Conservation (phyloP, 768 basidiomycete species). For the Pholiota microspora region DNA sequence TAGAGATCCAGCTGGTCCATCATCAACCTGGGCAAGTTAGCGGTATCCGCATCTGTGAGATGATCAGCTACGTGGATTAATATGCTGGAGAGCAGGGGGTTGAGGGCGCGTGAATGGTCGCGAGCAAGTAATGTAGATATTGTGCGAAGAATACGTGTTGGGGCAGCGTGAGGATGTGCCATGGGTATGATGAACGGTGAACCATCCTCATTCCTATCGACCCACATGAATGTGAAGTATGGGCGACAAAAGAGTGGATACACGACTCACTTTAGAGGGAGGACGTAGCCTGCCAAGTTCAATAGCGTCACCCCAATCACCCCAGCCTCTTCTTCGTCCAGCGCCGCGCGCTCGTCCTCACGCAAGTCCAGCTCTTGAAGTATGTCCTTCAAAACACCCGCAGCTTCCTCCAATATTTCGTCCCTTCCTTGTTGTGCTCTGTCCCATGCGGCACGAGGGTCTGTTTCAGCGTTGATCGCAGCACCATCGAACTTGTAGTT, state of each 20-base stretch:
- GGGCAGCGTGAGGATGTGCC: slow-evolving; percentile 49
- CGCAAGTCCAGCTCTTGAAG: slow-evolving; percentile 70
- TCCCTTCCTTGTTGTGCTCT: slow-evolving; percentile 39
- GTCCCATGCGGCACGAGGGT: slow-evolving; percentile 20
- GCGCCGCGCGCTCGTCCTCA: slow-evolving; percentile 45
- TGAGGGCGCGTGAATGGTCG: slow-evolving; percentile 56
- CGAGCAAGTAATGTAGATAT: slow-evolving; percentile 63
- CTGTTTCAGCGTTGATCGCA: slow-evolving; percentile 21
- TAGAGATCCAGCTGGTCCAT: slow-evolving; percentile 64
- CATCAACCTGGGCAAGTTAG: slow-evolving; percentile 61
- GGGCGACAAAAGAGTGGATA: background rate
- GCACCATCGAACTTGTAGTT: slow-evolving; percentile 29
- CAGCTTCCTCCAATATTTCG: slow-evolving; percentile 65
- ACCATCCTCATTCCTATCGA: slow-evolving; percentile 28
- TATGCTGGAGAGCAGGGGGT: slow-evolving; percentile 60
- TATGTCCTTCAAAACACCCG: slow-evolving; percentile 68
- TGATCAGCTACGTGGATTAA: slow-evolving; percentile 68
- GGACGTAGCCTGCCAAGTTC: slow-evolving; percentile 57
- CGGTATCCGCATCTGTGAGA: slow-evolving; percentile 66
- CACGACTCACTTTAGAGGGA: slow-evolving; percentile 52
- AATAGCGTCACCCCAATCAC: slow-evolving; percentile 62
- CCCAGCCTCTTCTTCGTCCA: slow-evolving; percentile 69
- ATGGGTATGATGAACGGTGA: slow-evolving; percentile 46
- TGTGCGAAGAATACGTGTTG: slow-evolving; percentile 60
- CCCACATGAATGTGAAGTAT: background rate